Evolutionary conservation across 2,329 filamentous ascomycete genomes (phyloP).

Genomic region (Colletotrichum sojae): DNA sequence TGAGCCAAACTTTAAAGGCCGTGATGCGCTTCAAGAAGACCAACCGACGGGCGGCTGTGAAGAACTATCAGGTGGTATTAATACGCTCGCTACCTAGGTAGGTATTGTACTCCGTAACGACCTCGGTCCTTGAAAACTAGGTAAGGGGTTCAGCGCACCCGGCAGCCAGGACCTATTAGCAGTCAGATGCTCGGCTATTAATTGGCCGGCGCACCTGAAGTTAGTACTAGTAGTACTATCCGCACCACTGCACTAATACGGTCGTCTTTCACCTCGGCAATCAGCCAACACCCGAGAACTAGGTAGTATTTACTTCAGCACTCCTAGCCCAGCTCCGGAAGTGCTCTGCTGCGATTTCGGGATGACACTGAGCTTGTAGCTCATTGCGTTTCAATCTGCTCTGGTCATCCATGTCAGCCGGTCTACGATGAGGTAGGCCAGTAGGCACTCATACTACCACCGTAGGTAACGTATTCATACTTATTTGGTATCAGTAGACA

Average conservation of each 20-base stretch:
- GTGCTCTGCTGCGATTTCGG: neutral
- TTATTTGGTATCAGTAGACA: too few species aligned
- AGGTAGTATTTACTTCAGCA: neutral
- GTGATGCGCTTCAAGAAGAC: too few species aligned
- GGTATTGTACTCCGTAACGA: conserved; percentile 1
- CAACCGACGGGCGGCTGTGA: too few species aligned
- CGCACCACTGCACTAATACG: neutral
- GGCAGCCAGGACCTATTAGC: neutral
- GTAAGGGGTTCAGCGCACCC: neutral
- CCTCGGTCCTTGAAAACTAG: conserved; percentile 29
- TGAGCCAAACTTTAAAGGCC: too few species aligned
- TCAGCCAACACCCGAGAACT: neutral
- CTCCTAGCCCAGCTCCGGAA: neutral
- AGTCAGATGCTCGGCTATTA: conserved; percentile 33
- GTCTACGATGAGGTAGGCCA: too few species aligned
- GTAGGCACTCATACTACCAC: too few species aligned
- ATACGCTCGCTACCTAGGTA: too few species aligned
- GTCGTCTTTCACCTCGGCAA: neutral
- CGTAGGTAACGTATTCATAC: too few species aligned
- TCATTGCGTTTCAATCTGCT: conserved; percentile 26
- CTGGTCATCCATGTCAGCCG: conserved; percentile 3
- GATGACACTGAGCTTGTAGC: conserved; percentile 12
- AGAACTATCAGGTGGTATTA: too few species aligned
- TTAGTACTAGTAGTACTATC: neutral
- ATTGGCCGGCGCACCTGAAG: conserved; percentile 12